Evolutionary conservation across 2,329 filamentous ascomycete genomes (phyloP).

Genomic region (Dothistroma septosporum): DNA sequence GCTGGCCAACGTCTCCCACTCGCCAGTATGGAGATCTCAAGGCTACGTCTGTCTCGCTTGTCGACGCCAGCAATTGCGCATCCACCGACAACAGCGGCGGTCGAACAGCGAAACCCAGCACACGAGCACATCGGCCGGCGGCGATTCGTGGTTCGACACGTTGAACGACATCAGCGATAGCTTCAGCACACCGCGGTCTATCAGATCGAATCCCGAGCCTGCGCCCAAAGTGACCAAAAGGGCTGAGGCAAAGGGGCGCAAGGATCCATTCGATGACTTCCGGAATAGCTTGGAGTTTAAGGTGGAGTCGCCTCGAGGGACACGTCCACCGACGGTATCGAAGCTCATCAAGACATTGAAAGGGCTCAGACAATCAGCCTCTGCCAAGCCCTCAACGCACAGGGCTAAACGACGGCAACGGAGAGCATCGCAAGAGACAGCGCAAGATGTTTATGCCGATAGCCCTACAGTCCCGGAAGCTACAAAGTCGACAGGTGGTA

Average conservation of each 20-base stretch:
- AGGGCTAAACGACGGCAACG: neutral
- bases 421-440: neutral
- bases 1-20: conserved; percentile 16
- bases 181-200: conserved; percentile 3
- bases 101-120: conserved; percentile 13
- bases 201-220: neutral
- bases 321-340: neutral
- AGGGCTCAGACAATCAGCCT: neutral
- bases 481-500: neutral
- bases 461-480: neutral
- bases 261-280: neutral
- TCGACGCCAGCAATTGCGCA: conserved; percentile 14
- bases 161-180: conserved; percentile 24
- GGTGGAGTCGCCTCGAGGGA: neutral
- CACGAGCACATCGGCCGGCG: neutral
- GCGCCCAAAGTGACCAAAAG: neutral
- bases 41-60: conserved; percentile 21
- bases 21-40: conserved; percentile 20
- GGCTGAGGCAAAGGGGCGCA: neutral
- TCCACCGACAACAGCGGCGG: conserved; percentile 15
- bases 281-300: neutral
- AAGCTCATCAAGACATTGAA: neutral
- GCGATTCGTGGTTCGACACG: conserved; percentile 17
- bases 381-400: neutral
- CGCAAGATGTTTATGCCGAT: neutral